Conservation (phyloP, 2,329 filamentous ascomycete genomes). For the Colletotrichum destructivum region DNA sequence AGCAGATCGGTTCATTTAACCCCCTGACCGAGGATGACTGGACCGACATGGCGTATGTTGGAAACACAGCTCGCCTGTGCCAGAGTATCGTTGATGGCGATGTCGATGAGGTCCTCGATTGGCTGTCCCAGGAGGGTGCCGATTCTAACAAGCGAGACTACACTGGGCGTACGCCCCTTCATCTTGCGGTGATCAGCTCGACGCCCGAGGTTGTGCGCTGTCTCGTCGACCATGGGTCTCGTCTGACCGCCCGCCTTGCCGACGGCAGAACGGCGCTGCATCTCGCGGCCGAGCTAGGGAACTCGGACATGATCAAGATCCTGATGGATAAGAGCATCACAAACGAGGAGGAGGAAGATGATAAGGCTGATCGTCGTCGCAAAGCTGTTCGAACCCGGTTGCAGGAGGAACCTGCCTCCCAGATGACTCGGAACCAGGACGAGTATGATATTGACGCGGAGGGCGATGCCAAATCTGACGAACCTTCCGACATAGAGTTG, state of each 20-base stretch:
- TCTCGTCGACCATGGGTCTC: slow-evolving; percentile 80
- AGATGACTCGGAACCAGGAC: slow-evolving; percentile 47
- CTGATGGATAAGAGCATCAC: slow-evolving; percentile 81
- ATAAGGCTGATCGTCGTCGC: slow-evolving; percentile 67
- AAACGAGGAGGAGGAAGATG: slow-evolving; percentile 79
- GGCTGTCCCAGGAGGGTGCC: slow-evolving; percentile 76
- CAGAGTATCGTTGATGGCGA: slow-evolving; percentile 86
- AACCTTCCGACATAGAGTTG: slow-evolving; percentile 61
- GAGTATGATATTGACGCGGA: slow-evolving; percentile 46
- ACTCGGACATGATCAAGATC: slow-evolving; percentile 77
- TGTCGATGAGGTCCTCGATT: slow-evolving; percentile 78
- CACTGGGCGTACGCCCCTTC: slow-evolving; percentile 83
- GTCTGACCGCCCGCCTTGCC: slow-evolving; percentile 80
- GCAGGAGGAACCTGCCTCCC: slow-evolving; percentile 43
- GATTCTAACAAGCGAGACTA: slow-evolving; percentile 83
- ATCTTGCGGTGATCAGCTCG: slow-evolving; percentile 80
- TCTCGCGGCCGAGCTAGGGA: slow-evolving; percentile 80
- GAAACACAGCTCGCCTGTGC: slow-evolving; percentile 82
- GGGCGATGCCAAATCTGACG: slow-evolving; percentile 54
- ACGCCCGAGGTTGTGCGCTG: slow-evolving; percentile 79
- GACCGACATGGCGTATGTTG: slow-evolving; percentile 93
- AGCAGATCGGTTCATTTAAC: slow-evolving; percentile 80
- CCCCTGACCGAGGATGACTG: slow-evolving; percentile 87
- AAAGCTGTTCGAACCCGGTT: slow-evolving; percentile 53
- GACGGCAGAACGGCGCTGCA: slow-evolving; percentile 90